Percentiles rank a stretch among this genome's conserved stretches.
phyloP scores from a whole-genome alignment of 148 eudicot species.

The Chenopodium quinoa region DNA sequence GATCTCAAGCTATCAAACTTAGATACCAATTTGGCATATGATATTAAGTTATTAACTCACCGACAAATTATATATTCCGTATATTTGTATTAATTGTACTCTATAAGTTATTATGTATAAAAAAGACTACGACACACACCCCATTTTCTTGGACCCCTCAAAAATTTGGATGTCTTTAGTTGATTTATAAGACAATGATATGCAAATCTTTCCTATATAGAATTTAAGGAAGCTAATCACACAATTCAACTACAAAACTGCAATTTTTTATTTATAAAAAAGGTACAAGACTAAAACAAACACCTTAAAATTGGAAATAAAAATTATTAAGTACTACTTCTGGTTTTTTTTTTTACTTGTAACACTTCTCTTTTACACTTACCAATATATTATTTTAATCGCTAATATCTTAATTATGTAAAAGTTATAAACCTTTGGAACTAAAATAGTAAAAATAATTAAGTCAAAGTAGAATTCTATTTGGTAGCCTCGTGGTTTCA shows the following conservation, averaged over 20 bases:
- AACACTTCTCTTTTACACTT: no score
- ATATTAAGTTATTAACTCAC: background rate
- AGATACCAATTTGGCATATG: background rate
- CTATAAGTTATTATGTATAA: background rate
- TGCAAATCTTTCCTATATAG: background rate
- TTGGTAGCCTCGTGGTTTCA: no score
- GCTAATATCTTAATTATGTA: no score
- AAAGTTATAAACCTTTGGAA: no score
- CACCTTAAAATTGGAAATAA: no score
- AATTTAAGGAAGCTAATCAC: background rate
- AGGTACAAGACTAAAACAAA: background rate
- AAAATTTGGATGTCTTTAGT: background rate
- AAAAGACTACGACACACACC: background rate
- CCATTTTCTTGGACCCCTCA: slow-evolving; percentile 10
- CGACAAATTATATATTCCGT: background rate
- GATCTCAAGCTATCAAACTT: background rate
- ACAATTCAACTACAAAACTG: background rate
- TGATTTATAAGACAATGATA: background rate
- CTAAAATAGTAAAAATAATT: no score
- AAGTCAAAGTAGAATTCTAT: no score
- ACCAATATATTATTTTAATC: no score
- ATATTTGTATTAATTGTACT: background rate
- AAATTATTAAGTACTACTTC: no score
- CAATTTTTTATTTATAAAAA: background rate
- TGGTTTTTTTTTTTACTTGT: no score